These are phyloP conservation scores for Mucor indicus DNA, from an alignment of 371 early-diverging fungal species.

Conservation along the genomic window DNA sequence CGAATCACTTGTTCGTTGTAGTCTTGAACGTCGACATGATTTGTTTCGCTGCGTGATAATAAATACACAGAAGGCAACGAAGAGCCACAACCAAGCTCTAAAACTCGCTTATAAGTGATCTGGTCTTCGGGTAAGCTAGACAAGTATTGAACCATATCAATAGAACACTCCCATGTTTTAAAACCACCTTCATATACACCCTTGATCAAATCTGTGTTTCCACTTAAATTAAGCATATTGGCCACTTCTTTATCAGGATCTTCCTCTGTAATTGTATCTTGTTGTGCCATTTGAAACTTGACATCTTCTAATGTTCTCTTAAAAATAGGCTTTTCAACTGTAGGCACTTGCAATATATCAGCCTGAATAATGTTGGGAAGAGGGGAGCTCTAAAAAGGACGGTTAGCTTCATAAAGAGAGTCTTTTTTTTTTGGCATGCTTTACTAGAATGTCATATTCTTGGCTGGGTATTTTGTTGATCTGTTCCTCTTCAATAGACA, in stretches of 20 bases:
- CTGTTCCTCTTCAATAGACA: constrained; percentile 29
- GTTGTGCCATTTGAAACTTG: constrained; percentile 77
- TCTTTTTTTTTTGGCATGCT: background rate
- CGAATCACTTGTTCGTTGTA: constrained; percentile 89
- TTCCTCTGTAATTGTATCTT: constrained; percentile 55
- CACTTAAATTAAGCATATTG: constrained; percentile 54
- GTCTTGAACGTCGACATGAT: constrained; percentile 85
- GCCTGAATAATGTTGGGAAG: constrained; percentile 40
- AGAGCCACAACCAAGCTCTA: constrained; percentile 91
- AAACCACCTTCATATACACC: constrained; percentile 94
- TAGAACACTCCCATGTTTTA: constrained; percentile 94
- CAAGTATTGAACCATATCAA: constrained; percentile 78
- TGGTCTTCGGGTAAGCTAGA: constrained; percentile 35
- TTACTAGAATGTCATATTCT: constrained; percentile 39
- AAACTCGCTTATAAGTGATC: constrained; percentile 51
- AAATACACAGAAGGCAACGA: constrained; percentile 82
- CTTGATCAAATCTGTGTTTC: constrained; percentile 73
- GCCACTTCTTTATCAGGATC: constrained; percentile 30
- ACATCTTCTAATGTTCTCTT: constrained; percentile 80
- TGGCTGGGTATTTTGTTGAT: constrained; percentile 24
- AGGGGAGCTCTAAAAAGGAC: constrained; percentile 33
- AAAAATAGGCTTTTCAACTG: constrained; percentile 25
- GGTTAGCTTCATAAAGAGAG: background rate
- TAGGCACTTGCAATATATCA: constrained; percentile 30
- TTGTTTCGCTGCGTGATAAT: constrained; percentile 45